These are phyloP conservation scores for Echria macrotheca DNA, from an alignment of 495 filamentous ascomycete genomes.

Conservation along the genomic window DNA sequence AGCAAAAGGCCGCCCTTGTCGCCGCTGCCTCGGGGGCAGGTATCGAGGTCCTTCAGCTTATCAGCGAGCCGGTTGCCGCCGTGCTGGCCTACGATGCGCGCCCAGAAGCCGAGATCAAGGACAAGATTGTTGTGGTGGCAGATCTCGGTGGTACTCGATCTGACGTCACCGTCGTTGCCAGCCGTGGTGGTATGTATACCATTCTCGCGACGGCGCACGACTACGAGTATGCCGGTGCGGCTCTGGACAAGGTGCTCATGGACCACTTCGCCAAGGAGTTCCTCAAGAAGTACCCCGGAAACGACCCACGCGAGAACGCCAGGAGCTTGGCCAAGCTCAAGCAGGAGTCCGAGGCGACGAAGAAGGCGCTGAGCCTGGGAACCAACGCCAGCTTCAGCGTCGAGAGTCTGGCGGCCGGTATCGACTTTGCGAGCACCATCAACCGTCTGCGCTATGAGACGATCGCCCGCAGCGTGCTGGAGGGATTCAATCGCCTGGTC, in stretches of 20 bases:
- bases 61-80: slow-evolving; percentile 88
- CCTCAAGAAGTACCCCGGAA: slow-evolving; percentile 80
- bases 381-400: slow-evolving; percentile 84
- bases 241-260: slow-evolving; percentile 82
- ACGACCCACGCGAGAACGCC: slow-evolving; percentile 75
- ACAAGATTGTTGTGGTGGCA: slow-evolving; percentile 88
- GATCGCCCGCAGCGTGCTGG: slow-evolving; percentile 76
- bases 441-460: slow-evolving; percentile 92
- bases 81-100: slow-evolving; percentile 89
- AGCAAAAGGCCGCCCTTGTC: slow-evolving; percentile 73
- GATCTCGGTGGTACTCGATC: slow-evolving; percentile 91
- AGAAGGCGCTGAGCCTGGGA: slow-evolving; percentile 83
- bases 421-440: slow-evolving; percentile 85
- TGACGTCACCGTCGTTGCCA: slow-evolving; percentile 84
- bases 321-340: slow-evolving; percentile 86
- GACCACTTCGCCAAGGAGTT: slow-evolving; percentile 99
- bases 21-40: slow-evolving; percentile 74
- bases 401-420: slow-evolving; percentile 77
- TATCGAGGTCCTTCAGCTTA: slow-evolving; percentile 85
- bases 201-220: slow-evolving; percentile 91
- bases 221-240: slow-evolving; percentile 78
- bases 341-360: slow-evolving; percentile 81
- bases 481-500: slow-evolving; percentile 78
- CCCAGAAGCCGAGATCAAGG: slow-evolving; percentile 62
- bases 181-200: slow-evolving; percentile 92